A percentile compares a stretch with the other conserved stretches of the same genome.
These are phyloP conservation scores for Cicer pinnatifidum DNA, from an alignment of 306 rosid genomes.

Conservation along the genomic window DNA sequence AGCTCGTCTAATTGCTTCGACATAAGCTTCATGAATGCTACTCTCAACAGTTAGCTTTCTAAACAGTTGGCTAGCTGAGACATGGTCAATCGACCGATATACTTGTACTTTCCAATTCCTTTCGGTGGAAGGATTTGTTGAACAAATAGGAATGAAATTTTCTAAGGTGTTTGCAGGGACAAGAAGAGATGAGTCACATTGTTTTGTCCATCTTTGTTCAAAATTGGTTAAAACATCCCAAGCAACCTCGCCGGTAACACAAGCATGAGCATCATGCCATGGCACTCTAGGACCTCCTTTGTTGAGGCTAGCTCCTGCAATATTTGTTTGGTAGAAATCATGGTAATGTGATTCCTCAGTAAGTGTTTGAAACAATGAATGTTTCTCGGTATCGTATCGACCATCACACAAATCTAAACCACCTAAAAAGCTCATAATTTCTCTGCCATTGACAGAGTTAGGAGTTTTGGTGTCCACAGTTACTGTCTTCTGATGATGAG, in stretches of 20 bases:
- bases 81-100: slow-evolving; percentile 77
- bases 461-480: slow-evolving; percentile 61
- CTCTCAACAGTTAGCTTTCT: slow-evolving; percentile 72
- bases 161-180: slow-evolving; percentile 61
- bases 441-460: slow-evolving; percentile 56
- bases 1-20: slow-evolving; percentile 82
- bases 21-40: slow-evolving; percentile 90
- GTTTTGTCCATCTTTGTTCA: slow-evolving; percentile 91
- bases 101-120: slow-evolving; percentile 89
- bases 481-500: slow-evolving; percentile 92
- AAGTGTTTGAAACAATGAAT: slow-evolving; percentile 77
- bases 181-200: slow-evolving; percentile 68
- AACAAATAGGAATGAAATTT: slow-evolving; percentile 52
- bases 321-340: slow-evolving; percentile 84
- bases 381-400: slow-evolving; percentile 84
- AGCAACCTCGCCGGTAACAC: slow-evolving; percentile 83
- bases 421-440: slow-evolving; percentile 82
- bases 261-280: slow-evolving; percentile 97
- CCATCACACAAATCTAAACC: slow-evolving; percentile 91
- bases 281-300: slow-evolving; percentile 96
- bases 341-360: slow-evolving; percentile 55
- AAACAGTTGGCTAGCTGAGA: slow-evolving; percentile 73
- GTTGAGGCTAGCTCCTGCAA: slow-evolving; percentile 69
- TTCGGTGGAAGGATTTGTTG: slow-evolving; percentile 49
- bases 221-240: slow-evolving; percentile 87